Evolutionary conservation across 371 early-diverging fungal species (phyloP).

Genomic region (Rhizopus stolonifer): DNA sequence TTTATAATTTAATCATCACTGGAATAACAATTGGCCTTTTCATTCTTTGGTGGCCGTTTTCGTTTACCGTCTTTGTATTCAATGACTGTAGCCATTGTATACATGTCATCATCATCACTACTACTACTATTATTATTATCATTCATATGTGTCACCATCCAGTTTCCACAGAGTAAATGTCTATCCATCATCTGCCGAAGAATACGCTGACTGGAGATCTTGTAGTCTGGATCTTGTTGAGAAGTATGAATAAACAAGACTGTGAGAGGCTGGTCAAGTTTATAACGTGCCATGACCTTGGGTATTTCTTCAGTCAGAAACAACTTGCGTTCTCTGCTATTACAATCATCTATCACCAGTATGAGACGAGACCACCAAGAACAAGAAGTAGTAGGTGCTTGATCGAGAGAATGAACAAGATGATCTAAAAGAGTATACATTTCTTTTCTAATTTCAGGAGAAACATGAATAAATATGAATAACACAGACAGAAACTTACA

Average conservation of each 20-base stretch:
- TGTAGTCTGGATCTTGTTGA: not conserved
- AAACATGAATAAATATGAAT: too few relatives aligned
- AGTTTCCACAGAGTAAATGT: constrained; percentile 14
- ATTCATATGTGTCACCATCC: not conserved
- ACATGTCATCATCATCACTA: constrained; percentile 13
- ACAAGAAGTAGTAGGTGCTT: not conserved
- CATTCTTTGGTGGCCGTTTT: constrained; percentile 2
- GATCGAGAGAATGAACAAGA: not conserved
- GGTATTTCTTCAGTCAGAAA: constrained; percentile 16
- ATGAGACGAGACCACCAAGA: constrained; percentile 24
- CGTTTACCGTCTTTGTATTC: constrained; percentile 14
- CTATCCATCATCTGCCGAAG: constrained; percentile 25
- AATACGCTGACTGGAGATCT: constrained; percentile 10
- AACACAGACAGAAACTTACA: constrained; percentile 6
- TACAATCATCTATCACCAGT: constrained; percentile 13
- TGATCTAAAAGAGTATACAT: not conserved
- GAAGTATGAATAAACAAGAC: constrained; percentile 13
- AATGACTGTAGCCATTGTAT: constrained; percentile 13
- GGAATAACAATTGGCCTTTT: constrained; percentile 23
- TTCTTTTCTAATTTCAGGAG: not conserved
- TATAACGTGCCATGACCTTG: constrained; percentile 14
- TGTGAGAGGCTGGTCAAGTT: constrained; percentile 12
- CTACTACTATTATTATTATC: constrained; percentile 11
- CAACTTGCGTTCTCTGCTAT: constrained; percentile 5
- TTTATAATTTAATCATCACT: constrained; percentile 15